Base-by-base conservation (phyloP, 768 basidiomycete genomes). In the Candolleomyces aberdarensis region DNA sequence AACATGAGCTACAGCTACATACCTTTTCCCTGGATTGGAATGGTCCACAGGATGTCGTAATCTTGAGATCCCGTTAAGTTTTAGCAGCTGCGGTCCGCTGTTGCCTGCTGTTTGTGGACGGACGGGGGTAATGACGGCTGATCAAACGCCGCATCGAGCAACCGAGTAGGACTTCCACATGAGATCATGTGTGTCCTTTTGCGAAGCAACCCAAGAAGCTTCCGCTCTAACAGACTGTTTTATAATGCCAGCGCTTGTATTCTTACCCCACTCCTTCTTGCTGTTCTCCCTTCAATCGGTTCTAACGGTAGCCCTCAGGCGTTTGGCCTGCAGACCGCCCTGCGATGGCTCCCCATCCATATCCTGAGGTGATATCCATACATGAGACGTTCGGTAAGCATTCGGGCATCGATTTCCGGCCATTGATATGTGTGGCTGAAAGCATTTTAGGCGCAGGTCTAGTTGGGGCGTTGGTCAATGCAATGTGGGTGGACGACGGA, bases 401-500 rank as follows among this genome's bases (percentile, higher is more conserved):
- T 32, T 53, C n/a, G 20, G 14, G 20, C 29, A n/a, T 13, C 17
- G 14, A 15, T 20, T 9, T 29, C 32, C 20, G 50, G 15, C 31
- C 29, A 31, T 15, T 36, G 31, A 36, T 36, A 36, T 36, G 32
- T 4, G 31, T 11, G 29, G 3, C 29, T 53, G 52, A 47, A 29
- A 58, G 43, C 32, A 17, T 19, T 32, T 58, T 36, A 70, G 65
- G 63, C 10, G 62, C 66, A 47, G 62, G 61, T 3, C 63, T 70
- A 46, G 71, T 76, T 49, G 75, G 75, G 32, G 73, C 69, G n/a
- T 66, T 74, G 52, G 57, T 74, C 36, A 67, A 73, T 15, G 70
- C 71, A 26, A 70, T 72, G 75, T 76, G 61, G 32, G 73, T 60
- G 14, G 52, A 32, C n/a, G 46, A 31, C 36, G 10, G 36, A 47